phyloP scores from a whole-genome alignment of 2,329 filamentous ascomycete genomes.

The Westerdykella aurantiaca region DNA sequence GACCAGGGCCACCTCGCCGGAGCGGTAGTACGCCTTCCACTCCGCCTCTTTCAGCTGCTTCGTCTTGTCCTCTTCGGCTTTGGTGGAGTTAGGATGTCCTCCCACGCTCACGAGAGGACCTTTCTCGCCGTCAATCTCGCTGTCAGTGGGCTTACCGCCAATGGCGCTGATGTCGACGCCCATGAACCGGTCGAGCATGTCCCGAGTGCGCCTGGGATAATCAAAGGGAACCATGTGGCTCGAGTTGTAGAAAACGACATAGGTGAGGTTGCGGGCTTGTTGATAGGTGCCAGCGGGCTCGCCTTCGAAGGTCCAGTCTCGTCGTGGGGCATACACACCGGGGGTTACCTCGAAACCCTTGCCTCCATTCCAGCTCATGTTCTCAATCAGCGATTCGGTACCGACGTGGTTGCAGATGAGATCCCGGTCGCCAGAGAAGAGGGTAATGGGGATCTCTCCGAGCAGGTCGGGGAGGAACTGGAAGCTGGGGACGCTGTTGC shows the following conservation, averaged over 20 bases:
- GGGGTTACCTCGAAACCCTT: slow-evolving; percentile 85
- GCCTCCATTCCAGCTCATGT: slow-evolving; percentile 85
- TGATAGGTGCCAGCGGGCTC: slow-evolving; percentile 88
- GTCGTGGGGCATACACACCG: slow-evolving; percentile 84
- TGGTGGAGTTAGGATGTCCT: slow-evolving; percentile 63
- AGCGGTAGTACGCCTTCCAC: slow-evolving; percentile 83
- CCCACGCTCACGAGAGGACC: slow-evolving; percentile 72
- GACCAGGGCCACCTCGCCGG: slow-evolving; percentile 77
- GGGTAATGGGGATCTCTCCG: slow-evolving; percentile 67
- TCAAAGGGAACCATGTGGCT: slow-evolving; percentile 99
- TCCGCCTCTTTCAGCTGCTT: slow-evolving; percentile 76
- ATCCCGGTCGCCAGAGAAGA: slow-evolving; percentile 92
- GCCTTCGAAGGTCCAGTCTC: slow-evolving; percentile 90
- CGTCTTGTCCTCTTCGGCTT: slow-evolving; percentile 60
- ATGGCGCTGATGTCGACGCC: slow-evolving; percentile 85
- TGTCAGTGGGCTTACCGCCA: slow-evolving; percentile 72
- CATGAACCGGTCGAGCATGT: slow-evolving; percentile 98
- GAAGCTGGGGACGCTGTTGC: slow-evolving; percentile 66
- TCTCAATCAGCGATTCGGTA: slow-evolving; percentile 84
- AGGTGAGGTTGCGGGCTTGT: slow-evolving; percentile 88
- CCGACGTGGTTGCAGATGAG: slow-evolving; percentile 96
- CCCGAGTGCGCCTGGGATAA: slow-evolving; percentile 74
- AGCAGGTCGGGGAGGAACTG: slow-evolving; percentile 72
- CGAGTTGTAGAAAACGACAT: slow-evolving; percentile 90
- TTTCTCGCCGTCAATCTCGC: slow-evolving; percentile 78